These are phyloP conservation scores for Artomyces pyxidatus DNA, from an alignment of 768 basidiomycete species.

Conservation along the genomic window DNA sequence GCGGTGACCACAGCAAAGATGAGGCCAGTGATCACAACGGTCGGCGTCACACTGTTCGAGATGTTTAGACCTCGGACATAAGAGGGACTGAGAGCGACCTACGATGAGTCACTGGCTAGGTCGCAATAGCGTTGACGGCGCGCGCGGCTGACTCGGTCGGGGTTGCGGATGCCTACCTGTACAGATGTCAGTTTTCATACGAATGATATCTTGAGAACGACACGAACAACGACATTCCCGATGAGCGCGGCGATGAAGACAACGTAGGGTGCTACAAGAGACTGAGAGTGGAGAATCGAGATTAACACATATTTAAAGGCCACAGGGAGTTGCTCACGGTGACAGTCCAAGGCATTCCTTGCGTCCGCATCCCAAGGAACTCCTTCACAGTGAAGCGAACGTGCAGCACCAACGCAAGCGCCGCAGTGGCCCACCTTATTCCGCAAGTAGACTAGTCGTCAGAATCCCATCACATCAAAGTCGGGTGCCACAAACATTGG, in stretches of 20 bases:
- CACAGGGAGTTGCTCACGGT: no score
- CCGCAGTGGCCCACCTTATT: conserved; percentile 2
- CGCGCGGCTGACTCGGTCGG: neutral
- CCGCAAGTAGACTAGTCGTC: no score
- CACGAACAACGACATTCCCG: neutral
- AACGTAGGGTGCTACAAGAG: conserved; percentile 1
- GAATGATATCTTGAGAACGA: no score
- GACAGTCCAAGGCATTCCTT: neutral
- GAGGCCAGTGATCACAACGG: no score
- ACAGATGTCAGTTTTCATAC: no score
- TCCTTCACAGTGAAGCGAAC: conserved; percentile 2
- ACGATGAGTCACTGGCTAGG: no score
- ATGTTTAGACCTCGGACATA: no score
- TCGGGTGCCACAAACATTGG: conserved; percentile 3
- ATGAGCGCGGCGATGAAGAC: neutral
- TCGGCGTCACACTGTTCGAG: no score
- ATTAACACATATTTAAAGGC: no score
- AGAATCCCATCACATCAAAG: neutral
- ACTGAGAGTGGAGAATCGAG: no score
- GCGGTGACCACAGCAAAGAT: no score
- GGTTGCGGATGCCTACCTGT: neutral
- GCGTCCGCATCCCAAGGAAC: neutral
- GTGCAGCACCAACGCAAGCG: conserved; percentile 3
- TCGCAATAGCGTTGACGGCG: conserved; percentile 1
- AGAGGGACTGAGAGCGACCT: no score